Evolutionary conservation across 2,329 filamentous ascomycete genomes (phyloP).

Genomic region (Xylaria sp.): DNA sequence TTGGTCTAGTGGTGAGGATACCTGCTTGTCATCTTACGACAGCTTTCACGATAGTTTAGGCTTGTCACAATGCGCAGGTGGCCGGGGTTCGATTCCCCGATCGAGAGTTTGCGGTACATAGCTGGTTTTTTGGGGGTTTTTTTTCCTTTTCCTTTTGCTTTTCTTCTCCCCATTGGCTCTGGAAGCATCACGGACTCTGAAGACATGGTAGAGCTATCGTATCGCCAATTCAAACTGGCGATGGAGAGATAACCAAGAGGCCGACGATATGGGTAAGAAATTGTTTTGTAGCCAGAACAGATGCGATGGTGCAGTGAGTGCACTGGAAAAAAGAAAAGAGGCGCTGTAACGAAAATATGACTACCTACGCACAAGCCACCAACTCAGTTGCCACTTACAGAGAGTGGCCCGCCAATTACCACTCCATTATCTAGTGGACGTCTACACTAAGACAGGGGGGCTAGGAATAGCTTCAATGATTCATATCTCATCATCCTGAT

Average conservation of each 20-base stretch:
- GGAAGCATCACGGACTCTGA: no score
- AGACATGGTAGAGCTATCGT: neutral
- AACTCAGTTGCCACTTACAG: neutral
- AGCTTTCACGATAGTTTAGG: no score
- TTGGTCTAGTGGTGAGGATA: no score
- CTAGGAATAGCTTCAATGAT: conserved; percentile 28
- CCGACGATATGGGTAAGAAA: no score
- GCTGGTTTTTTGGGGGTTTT: no score
- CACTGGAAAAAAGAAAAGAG: neutral
- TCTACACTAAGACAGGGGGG: neutral
- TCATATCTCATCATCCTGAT: conserved; percentile 31
- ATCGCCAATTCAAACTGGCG: neutral
- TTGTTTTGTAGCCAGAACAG: no score
- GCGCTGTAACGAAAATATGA: no score
- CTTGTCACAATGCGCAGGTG: conserved; percentile 37
- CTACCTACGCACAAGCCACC: neutral
- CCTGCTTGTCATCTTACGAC: no score
- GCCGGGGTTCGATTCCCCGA: conserved; percentile 45
- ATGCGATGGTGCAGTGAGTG: neutral
- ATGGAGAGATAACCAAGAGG: neutral
- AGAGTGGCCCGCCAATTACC: neutral
- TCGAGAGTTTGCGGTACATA: no score
- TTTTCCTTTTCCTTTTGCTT: no score
- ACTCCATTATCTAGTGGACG: neutral
- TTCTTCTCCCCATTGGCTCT: no score